A percentile compares a stretch with the other conserved stretches of the same genome.
Conservation (phyloP, 2,329 filamentous ascomycete species). For the Rhinocladiella similis region DNA sequence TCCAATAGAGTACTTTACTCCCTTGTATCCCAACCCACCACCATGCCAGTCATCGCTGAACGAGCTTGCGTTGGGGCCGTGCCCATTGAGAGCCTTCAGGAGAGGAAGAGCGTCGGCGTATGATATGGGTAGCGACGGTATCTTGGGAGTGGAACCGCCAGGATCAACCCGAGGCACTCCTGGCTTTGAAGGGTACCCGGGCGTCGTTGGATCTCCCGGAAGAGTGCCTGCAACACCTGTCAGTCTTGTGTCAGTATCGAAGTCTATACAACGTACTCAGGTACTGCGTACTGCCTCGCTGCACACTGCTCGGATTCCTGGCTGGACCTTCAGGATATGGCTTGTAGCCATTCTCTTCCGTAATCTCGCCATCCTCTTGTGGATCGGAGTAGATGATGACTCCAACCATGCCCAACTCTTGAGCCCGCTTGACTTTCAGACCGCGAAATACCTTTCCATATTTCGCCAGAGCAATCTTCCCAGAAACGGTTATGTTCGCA, state of each 20-base stretch:
- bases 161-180: conserved; percentile 75
- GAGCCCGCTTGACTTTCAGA: conserved; percentile 87
- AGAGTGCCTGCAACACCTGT: conserved; percentile 48
- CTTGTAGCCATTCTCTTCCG: conserved; percentile 75
- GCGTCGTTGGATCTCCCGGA: conserved; percentile 80
- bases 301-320: conserved; percentile 82
- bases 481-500: conserved; percentile 72
- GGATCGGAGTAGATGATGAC: conserved; percentile 83
- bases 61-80: conserved; percentile 75
- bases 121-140: conserved; percentile 89
- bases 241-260: conserved; percentile 17
- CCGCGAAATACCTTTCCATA: conserved; percentile 88
- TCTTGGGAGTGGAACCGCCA: conserved; percentile 71
- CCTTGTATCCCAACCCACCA: conserved; percentile 73
- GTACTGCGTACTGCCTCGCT: conserved; percentile 83
- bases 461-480: conserved; percentile 83
- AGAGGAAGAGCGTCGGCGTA: conserved; percentile 84
- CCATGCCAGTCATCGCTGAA: conserved; percentile 73
- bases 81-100: conserved; percentile 84
- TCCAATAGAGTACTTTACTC: conserved; percentile 81
- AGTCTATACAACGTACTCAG: conserved; percentile 57
- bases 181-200: conserved; percentile 89
- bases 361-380: conserved; percentile 80
- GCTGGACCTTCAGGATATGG: conserved; percentile 84
- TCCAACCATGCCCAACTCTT: conserved; percentile 88